These are phyloP conservation scores for Coemansia umbellata DNA, from an alignment of 192 early-diverging fungal genomes.

Conservation along the genomic window DNA sequence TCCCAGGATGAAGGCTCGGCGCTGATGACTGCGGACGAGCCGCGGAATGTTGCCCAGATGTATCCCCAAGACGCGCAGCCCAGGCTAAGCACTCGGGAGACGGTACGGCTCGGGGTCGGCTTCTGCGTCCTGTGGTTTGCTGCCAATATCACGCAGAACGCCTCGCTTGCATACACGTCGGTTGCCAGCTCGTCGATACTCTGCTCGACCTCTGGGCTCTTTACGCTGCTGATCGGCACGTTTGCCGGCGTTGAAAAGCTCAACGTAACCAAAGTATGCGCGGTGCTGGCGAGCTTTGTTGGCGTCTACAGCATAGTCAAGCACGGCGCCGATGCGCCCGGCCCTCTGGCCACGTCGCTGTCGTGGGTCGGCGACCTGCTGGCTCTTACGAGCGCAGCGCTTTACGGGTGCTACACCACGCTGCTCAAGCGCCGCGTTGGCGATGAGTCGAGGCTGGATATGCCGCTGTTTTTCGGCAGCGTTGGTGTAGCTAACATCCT, in stretches of 20 bases:
- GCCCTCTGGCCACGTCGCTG: slow-evolving; percentile 9
- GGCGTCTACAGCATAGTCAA: slow-evolving; percentile 62
- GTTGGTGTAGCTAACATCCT: slow-evolving; percentile 70
- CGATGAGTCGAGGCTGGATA: slow-evolving; percentile 64
- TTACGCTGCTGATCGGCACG: slow-evolving; percentile 68
- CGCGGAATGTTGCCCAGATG: not conserved
- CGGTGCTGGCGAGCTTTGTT: slow-evolving; percentile 60
- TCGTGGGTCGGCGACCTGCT: slow-evolving; percentile 64
- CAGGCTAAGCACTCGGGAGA: slow-evolving; percentile 45
- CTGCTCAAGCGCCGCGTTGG: slow-evolving; percentile 67
- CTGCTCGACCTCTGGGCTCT: slow-evolving; percentile 68
- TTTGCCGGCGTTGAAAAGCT: slow-evolving; percentile 59
- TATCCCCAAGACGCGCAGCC: slow-evolving; percentile 1
- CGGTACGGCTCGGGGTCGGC: slow-evolving; percentile 56
- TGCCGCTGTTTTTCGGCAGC: slow-evolving; percentile 75
- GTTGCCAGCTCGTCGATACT: slow-evolving; percentile 75
- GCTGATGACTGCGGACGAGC: not conserved
- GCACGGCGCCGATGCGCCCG: slow-evolving; percentile 8
- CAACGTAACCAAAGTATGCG: slow-evolving; percentile 49
- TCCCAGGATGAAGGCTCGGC: not conserved
- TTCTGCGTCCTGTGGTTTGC: slow-evolving; percentile 82
- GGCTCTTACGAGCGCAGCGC: slow-evolving; percentile 65
- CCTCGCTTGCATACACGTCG: slow-evolving; percentile 68
- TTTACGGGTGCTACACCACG: slow-evolving; percentile 75
- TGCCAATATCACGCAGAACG: slow-evolving; percentile 71